A percentile compares a stretch with the other conserved stretches of the same genome.
Evolutionary conservation across 768 basidiomycete genomes (phyloP).

Genomic region (Agrocybe praecox): DNA sequence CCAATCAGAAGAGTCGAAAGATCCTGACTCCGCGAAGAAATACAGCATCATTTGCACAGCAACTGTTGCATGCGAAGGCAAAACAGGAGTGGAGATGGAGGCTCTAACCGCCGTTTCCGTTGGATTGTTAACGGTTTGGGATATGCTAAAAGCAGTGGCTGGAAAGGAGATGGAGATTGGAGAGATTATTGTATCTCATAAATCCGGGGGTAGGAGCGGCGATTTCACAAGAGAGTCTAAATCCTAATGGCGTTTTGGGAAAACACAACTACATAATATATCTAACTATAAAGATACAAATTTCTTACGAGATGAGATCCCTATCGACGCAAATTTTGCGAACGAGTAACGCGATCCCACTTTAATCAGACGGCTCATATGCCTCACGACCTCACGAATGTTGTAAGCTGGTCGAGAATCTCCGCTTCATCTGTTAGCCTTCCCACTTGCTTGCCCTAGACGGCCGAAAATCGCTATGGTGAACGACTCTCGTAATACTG

Average conservation of each 20-base stretch:
- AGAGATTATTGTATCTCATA: slow-evolving; percentile 62
- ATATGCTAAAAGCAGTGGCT: slow-evolving; percentile 90
- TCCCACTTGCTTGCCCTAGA: slow-evolving; percentile 38
- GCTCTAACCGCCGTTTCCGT: slow-evolving; percentile 84
- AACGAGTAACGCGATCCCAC: not conserved
- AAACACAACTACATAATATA: not conserved
- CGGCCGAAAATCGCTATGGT: slow-evolving; percentile 1
- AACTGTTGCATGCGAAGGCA: slow-evolving; percentile 74
- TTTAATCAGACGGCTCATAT: not conserved
- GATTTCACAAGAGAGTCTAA: slow-evolving; percentile 48
- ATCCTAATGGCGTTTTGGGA: not conserved
- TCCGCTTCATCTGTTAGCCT: slow-evolving; percentile 44
- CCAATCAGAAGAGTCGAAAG: slow-evolving; percentile 38
- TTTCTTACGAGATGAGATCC: not conserved
- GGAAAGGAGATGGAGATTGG: slow-evolving; percentile 86
- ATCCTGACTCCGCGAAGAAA: slow-evolving; percentile 2
- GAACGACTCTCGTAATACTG: slow-evolving; percentile 1
- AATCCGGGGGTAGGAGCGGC: slow-evolving; percentile 76
- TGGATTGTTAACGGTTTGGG: slow-evolving; percentile 84
- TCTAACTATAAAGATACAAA: not conserved
- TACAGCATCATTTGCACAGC: slow-evolving; percentile 65
- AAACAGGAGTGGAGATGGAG: slow-evolving; percentile 94
- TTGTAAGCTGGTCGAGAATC: slow-evolving; percentile 31
- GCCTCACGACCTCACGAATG: slow-evolving; percentile 27
- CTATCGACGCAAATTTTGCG: not conserved